Evolutionary conservation across 2,329 filamentous ascomycete genomes (phyloP), one percentile per base, ranked within the genome.

Genomic region (Magnaporthales sp.): DNA sequence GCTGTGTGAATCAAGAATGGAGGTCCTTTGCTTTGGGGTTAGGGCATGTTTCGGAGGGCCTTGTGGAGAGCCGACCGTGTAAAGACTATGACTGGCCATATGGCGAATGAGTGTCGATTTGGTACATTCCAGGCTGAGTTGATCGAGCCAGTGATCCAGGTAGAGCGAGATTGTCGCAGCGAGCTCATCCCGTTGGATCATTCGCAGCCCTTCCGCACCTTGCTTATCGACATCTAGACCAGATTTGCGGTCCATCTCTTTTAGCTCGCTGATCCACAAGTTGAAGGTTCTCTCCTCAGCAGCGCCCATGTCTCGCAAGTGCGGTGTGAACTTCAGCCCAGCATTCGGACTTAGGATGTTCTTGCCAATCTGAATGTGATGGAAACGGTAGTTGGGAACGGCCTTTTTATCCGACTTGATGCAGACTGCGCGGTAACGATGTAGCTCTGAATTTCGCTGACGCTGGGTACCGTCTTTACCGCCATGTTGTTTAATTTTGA

Each of bases 321-420:
- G 84, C 15, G 85, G 85, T 15, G 87, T 83, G 72, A 86, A 87
- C 32, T 83, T 86, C 66, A 87, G 77, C 78, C 85, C 84, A 1
- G 84, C 86, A 71, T 86, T 86, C 3, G 84, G 84, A 0, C 85
- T 85, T 31, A 87, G 77, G 46, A 87, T 81, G 67, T 87, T 87
- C 72, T 84, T 86, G 72, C 78, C 80, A 65, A 87, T 85, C 71
- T 86, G 83, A 51, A 87, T 82, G 67, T 87, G 84, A 70, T 87
- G 85, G 69, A 86, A 87, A 31, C 82, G 78, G 71, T 87, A 88
- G 29, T 77, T 76, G n/a, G 85, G 85, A 9, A 86, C 84, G n/a
- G 80, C 77, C 24, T 81, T 78, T 69, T 79, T 80, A 66, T 81
- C 77, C 2, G 83, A 82, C 69, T 81, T 81, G 69, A 85, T 80